A percentile compares a stretch with the other conserved stretches of the same genome.
phyloP scores from a whole-genome alignment of 352 stramenopile species.

The Blastocystis sp. region DNA sequence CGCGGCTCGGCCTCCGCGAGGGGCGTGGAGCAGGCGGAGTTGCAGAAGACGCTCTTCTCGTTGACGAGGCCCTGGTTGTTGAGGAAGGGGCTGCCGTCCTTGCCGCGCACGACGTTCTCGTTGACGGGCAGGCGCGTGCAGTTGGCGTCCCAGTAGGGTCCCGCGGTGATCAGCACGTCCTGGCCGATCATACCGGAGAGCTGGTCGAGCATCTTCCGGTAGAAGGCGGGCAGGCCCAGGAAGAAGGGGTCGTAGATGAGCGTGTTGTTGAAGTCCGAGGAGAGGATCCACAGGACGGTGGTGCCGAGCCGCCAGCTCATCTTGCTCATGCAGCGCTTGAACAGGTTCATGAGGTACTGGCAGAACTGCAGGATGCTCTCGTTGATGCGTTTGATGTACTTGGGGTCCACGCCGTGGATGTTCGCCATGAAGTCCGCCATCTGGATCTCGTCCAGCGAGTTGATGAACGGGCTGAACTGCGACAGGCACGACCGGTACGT shows the following conservation, averaged over 20 bases:
- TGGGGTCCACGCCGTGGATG: slow-evolving; percentile 55
- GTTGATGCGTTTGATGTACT: slow-evolving; percentile 60
- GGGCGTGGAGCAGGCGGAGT: slow-evolving; percentile 14
- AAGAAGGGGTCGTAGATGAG: slow-evolving; percentile 67
- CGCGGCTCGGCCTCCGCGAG: not conserved
- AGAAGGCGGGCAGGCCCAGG: slow-evolving; percentile 61
- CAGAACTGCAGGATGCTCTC: slow-evolving; percentile 61
- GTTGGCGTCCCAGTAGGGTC: slow-evolving; percentile 64
- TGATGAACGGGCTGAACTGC: slow-evolving; percentile 57
- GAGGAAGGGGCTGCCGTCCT: slow-evolving; percentile 50
- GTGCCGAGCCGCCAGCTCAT: slow-evolving; percentile 51
- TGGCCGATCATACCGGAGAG: slow-evolving; percentile 34
- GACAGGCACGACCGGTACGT: slow-evolving; percentile 60
- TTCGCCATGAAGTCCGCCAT: slow-evolving; percentile 69
- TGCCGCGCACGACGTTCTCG: slow-evolving; percentile 18
- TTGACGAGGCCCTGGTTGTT: not conserved
- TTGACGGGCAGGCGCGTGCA: slow-evolving; percentile 45
- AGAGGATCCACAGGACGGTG: slow-evolving; percentile 68
- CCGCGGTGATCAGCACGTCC: slow-evolving; percentile 56
- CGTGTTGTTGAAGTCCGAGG: slow-evolving; percentile 66
- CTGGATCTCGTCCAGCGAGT: slow-evolving; percentile 59
- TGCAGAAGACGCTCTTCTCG: slow-evolving; percentile 35
- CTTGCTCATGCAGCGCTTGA: slow-evolving; percentile 31
- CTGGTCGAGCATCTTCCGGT: slow-evolving; percentile 32
- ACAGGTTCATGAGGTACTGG: slow-evolving; percentile 42